Evolutionary conservation across 2,329 filamentous ascomycete species (phyloP).

Genomic region (Aspergillus versicolor): DNA sequence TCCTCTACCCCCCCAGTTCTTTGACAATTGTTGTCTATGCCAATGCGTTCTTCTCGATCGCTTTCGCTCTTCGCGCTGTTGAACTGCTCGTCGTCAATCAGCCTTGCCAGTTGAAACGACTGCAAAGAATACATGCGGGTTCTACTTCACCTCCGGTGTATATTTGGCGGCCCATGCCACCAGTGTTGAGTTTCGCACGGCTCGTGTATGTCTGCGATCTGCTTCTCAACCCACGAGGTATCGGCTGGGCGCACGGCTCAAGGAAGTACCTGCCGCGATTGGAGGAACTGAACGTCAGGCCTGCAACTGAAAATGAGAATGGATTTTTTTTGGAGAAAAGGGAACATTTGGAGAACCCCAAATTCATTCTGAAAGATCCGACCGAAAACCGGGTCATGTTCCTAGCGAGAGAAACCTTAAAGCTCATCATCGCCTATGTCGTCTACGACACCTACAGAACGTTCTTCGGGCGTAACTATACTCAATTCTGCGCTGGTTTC

Average conservation of each 20-base stretch:
- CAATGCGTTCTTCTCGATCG: constrained; percentile 17
- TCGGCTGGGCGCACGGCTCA: constrained; percentile 18
- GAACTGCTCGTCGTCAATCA: constrained; percentile 15
- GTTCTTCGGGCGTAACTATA: constrained; percentile 9
- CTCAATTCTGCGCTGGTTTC: not conserved
- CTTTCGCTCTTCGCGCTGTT: constrained; percentile 15
- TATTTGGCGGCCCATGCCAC: constrained; percentile 13
- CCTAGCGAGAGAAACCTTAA: not conserved
- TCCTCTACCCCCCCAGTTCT: constrained; percentile 11
- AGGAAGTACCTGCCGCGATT: constrained; percentile 11
- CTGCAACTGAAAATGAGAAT: not conserved
- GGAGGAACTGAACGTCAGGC: not conserved
- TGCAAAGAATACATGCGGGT: constrained; percentile 2
- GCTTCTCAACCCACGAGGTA: constrained; percentile 16
- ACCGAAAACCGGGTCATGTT: constrained; percentile 3
- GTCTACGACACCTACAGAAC: constrained; percentile 14
- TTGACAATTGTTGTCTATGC: constrained; percentile 13
- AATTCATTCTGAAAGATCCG: not conserved
- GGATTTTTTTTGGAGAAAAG: not conserved
- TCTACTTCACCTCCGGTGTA: constrained; percentile 8
- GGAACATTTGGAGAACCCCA: not conserved
- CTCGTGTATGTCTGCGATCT: constrained; percentile 13
- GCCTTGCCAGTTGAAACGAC: constrained; percentile 7
- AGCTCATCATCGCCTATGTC: constrained; percentile 9
- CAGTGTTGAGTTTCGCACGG: constrained; percentile 3